Evolutionary conservation across 768 basidiomycete species (phyloP), one percentile per base, ranked within the genome.

Genomic region (Podaxis sp.): DNA sequence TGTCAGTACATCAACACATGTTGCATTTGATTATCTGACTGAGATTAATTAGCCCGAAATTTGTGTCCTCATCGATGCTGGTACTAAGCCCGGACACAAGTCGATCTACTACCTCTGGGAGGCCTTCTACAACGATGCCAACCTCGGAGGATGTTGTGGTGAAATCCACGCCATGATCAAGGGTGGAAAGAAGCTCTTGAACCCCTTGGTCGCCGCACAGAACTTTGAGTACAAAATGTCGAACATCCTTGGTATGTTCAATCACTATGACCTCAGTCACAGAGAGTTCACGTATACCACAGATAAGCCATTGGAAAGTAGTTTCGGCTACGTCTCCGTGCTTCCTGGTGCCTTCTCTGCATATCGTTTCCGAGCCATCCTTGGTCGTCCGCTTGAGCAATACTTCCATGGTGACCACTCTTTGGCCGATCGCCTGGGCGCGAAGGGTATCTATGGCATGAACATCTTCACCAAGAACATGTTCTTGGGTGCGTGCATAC

Each of bases 161-260:
- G 94, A 96, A 79, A 95, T 96, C 65, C 91, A 95, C 64, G 95
- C 95, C 62, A 96, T 96, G 95, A 91, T 96, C 68, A 86, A 94
- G 72, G 92, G 93, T 14, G 94, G 94, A 47, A 87, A 74, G 74
- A 97, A 97, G 72, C 83, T 98, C 25, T 72, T 98, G 62, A 98
- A 98, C 69, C 95, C 93, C 18, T 77, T 95, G 52, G 83, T 98
- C 32, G 95, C 95, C 6, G 94, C 95, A 14, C 95, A 98, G 72
- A 97, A 98, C 75, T 95, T 95, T 67, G 94, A 95, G 76, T 97
- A 97, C 77, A 97, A 94, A 77, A 96, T 98, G 92, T 95, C 93
- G 48, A 97, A 98, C 74, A 97, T 98, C 69, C 79, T 98, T 18
- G 97, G 95, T 73, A 95, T 95, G 72, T 94, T 95, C 1, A 79